Evolutionary conservation across 2,329 filamentous ascomycete genomes (phyloP).

Genomic region (Hymenoscyphus linearis): DNA sequence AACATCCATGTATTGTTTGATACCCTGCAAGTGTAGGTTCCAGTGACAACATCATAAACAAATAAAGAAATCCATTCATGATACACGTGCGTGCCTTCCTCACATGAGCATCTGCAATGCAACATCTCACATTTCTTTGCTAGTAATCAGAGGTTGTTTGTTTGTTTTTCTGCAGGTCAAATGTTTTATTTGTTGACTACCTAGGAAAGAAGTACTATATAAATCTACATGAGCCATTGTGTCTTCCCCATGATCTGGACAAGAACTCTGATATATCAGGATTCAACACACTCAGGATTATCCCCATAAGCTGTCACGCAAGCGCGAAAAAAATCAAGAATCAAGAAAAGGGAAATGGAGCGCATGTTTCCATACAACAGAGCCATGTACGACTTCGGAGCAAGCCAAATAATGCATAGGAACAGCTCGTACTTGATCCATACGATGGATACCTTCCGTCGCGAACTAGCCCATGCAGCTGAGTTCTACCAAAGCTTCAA

Average conservation of each 20-base stretch:
- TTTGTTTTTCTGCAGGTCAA: not conserved
- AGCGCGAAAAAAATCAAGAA: not conserved
- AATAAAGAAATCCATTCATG: no score
- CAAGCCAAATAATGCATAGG: not conserved
- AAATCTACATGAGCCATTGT: not conserved
- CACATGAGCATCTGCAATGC: not conserved
- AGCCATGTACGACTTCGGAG: not conserved
- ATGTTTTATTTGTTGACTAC: not conserved
- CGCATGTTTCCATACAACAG: not conserved
- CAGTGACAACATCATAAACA: no score
- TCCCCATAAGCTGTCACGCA: not conserved
- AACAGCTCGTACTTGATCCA: not conserved
- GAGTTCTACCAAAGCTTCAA: constrained; percentile 21
- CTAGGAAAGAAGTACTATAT: not conserved
- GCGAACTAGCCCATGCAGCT: constrained; percentile 17
- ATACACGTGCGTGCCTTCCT: not conserved
- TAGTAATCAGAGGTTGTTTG: not conserved
- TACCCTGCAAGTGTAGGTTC: no score
- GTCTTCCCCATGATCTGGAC: not conserved
- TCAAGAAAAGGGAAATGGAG: not conserved
- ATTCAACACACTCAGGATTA: not conserved
- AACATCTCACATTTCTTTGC: not conserved
- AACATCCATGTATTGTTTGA: no score
- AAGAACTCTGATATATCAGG: not conserved
- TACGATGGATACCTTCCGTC: not conserved